A percentile compares a stretch with the other conserved stretches of the same genome.
Conservation (phyloP, 306 rosid species). For the Lagenaria siceraria region DNA sequence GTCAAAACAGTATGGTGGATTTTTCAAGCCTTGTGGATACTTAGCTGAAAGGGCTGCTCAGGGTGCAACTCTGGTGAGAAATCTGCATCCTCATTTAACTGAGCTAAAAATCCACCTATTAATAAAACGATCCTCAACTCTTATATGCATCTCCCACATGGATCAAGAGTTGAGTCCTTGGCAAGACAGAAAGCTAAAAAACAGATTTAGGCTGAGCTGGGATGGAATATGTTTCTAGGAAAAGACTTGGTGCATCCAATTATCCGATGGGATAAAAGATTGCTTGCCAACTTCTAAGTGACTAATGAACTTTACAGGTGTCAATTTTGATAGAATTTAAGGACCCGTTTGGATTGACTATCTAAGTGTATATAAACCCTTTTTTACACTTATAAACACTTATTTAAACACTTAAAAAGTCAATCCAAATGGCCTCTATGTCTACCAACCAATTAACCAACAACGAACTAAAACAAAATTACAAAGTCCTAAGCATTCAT, state of each 20-base stretch:
- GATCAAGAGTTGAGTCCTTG: background rate
- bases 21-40: conserved; percentile 84
- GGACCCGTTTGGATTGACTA: too few relatives aligned
- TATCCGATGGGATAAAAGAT: too few relatives aligned
- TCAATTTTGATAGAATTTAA: background rate
- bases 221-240: background rate
- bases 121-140: background rate
- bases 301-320: background rate
- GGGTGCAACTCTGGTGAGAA: conserved; percentile 71
- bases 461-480: background rate
- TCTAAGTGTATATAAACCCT: too few relatives aligned
- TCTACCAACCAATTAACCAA: background rate
- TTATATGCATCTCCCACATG: background rate
- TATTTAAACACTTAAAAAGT: too few relatives aligned
- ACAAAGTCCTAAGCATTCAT: background rate
- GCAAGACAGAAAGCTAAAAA: background rate
- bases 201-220: background rate
- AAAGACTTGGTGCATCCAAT: background rate
- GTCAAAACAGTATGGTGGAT: conserved; percentile 67
- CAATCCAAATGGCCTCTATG: too few relatives aligned
- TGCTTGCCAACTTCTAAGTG: background rate
- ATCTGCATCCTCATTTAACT: background rate
- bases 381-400: too few relatives aligned
- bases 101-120: background rate
- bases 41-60: conserved; percentile 82